A percentile compares a stretch with the other conserved stretches of the same genome.
Conservation (phyloP, 805 yeast species). For the Saccharomycopsis synnaedendra region DNA sequence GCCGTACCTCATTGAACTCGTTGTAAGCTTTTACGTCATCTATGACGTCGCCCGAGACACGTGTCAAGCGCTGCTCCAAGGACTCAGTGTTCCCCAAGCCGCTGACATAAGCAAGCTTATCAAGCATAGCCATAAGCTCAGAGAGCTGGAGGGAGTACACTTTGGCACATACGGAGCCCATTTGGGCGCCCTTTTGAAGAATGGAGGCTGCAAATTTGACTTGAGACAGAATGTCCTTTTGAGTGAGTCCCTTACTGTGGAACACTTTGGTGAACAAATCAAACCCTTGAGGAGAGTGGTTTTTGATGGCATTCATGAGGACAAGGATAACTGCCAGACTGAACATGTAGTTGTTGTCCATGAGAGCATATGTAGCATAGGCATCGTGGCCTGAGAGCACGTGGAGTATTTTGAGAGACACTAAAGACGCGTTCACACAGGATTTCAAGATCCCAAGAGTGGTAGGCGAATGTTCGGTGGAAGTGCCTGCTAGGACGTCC, state of each 20-base stretch:
- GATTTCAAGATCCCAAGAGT: slow-evolving; percentile 9
- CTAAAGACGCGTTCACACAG: slow-evolving; percentile 11
- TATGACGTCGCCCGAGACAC: background rate
- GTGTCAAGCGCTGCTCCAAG: background rate
- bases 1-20: background rate
- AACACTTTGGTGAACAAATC: slow-evolving; percentile 5
- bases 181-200: background rate
- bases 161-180: slow-evolving; percentile 5
- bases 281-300: slow-evolving; percentile 5
- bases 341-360: slow-evolving; percentile 10
- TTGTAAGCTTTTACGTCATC: background rate
- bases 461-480: slow-evolving; percentile 5
- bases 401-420: slow-evolving; percentile 5
- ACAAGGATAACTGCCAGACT: slow-evolving; percentile 1
- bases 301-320: slow-evolving; percentile 3
- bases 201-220: background rate
- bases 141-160: slow-evolving; percentile 5
- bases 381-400: background rate
- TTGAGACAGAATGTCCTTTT: slow-evolving; percentile 6
- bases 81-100: background rate
- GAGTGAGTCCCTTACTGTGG: background rate
- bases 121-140: background rate
- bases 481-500: background rate
- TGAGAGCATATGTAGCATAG: slow-evolving; percentile 1
- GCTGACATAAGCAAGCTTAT: slow-evolving; percentile 3